These are phyloP conservation scores for Sabuloglossum arenarium DNA, from an alignment of 495 filamentous ascomycete species.

Conservation along the genomic window DNA sequence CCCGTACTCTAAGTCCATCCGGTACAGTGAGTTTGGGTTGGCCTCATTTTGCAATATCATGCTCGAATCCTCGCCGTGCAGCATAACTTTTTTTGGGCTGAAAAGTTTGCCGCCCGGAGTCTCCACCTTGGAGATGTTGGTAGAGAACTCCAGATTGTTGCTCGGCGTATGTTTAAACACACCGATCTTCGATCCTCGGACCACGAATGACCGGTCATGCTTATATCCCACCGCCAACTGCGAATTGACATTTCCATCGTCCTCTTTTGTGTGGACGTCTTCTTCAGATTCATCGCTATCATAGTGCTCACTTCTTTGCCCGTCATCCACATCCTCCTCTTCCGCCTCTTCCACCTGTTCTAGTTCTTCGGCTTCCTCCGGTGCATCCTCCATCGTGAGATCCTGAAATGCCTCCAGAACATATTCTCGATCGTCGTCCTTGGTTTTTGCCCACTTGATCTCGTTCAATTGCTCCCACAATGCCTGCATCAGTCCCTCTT, in stretches of 20 bases:
- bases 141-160: slow-evolving; percentile 90
- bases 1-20: slow-evolving; percentile 94
- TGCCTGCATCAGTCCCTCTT: slow-evolving; percentile 83
- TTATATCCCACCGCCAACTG: slow-evolving; percentile 97
- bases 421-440: slow-evolving; percentile 83
- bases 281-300: slow-evolving; percentile 86
- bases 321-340: slow-evolving; percentile 38
- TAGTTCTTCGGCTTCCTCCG: slow-evolving; percentile 26
- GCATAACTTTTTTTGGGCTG: slow-evolving; percentile 93
- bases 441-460: slow-evolving; percentile 79
- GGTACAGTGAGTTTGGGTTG: slow-evolving; percentile 82
- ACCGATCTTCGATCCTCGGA: slow-evolving; percentile 90
- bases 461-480: slow-evolving; percentile 96
- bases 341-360: slow-evolving; percentile 44
- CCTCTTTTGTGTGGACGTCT: slow-evolving; percentile 45
- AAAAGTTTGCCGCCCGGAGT: slow-evolving; percentile 76
- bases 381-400: slow-evolving; percentile 69
- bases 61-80: slow-evolving; percentile 79
- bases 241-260: slow-evolving; percentile 79
- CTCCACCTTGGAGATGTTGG: slow-evolving; percentile 87
- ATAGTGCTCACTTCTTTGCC: slow-evolving; percentile 56
- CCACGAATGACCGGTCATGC: slow-evolving; percentile 89
- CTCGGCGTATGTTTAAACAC: slow-evolving; percentile 93
- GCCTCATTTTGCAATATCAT: slow-evolving; percentile 76
- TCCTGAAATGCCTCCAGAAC: slow-evolving; percentile 93